Evolutionary conservation across 2,329 filamentous ascomycete species (phyloP).

Genomic region (Beauveria brongniartii): DNA sequence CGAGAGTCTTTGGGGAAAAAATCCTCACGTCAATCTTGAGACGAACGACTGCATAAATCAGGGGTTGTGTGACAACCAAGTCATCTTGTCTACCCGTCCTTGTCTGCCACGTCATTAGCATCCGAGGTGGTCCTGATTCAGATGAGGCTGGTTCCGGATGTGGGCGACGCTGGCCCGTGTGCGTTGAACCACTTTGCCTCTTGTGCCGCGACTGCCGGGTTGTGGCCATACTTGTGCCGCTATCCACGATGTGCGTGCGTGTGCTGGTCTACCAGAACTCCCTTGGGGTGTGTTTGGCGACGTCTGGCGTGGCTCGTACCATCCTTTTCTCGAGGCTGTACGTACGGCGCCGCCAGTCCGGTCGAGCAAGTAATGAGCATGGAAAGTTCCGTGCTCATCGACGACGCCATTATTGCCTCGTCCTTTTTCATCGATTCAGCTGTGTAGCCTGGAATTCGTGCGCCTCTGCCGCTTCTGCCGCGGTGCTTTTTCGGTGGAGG

Average conservation of each 20-base stretch:
- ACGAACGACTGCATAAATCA: neutral
- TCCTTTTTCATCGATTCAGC: neutral
- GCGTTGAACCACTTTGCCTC: neutral
- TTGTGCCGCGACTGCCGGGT: slow-evolving; percentile 5
- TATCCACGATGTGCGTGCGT: neutral
- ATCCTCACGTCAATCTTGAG: neutral
- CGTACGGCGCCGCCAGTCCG: neutral
- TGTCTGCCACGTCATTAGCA: neutral
- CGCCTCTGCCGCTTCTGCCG: slow-evolving; percentile 8
- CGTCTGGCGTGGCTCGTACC: neutral
- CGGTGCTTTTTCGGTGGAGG: slow-evolving; percentile 3
- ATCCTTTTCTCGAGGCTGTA: neutral
- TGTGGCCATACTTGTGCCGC: slow-evolving; percentile 3
- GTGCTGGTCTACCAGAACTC: neutral
- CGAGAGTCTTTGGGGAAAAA: no score
- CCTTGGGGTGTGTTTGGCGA: neutral
- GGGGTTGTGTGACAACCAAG: neutral
- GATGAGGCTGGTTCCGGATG: slow-evolving; percentile 1
- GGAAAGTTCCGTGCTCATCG: neutral
- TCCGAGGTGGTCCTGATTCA: neutral
- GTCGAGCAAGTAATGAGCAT: neutral
- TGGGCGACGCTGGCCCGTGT: neutral
- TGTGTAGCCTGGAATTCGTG: neutral
- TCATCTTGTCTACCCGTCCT: neutral
- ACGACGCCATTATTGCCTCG: neutral